Percentiles rank a stretch among this genome's conserved stretches.
phyloP scores from a whole-genome alignment of 306 rosid species.

The Pyrus betulifolia region DNA sequence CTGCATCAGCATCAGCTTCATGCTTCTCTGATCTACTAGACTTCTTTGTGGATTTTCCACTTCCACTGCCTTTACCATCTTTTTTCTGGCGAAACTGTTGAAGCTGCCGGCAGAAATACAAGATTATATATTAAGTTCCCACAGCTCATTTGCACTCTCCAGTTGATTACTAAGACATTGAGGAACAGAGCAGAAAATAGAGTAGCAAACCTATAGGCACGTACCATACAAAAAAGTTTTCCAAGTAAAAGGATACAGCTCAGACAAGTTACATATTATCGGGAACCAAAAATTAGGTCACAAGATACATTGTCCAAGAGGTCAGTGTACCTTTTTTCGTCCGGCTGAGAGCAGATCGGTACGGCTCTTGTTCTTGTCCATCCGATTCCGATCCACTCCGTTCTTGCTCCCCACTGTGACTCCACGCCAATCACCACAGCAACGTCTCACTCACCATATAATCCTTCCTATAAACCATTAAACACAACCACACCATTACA shows the following conservation, averaged over 20 bases:
- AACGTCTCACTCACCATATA: conserved; percentile 26
- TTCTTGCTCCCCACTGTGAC: conserved; percentile 36
- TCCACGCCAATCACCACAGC: conserved; percentile 22
- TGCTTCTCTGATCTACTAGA: conserved; percentile 39
- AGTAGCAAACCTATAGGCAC: background rate
- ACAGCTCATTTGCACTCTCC: background rate
- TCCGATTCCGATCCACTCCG: conserved; percentile 71
- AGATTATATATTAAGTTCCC: conserved; percentile 17
- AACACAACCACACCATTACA: background rate
- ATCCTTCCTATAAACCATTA: conserved; percentile 27
- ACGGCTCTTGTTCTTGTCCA: conserved; percentile 85
- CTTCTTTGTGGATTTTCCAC: conserved; percentile 60
- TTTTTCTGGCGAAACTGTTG: conserved; percentile 89
- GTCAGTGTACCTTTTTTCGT: conserved; percentile 49
- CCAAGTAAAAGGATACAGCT: background rate
- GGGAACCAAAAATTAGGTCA: background rate
- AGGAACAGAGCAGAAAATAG: background rate
- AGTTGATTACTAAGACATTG: background rate
- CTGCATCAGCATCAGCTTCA: conserved; percentile 50
- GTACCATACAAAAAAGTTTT: background rate
- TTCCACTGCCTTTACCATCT: conserved; percentile 69
- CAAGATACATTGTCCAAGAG: background rate
- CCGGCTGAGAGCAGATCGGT: conserved; percentile 97
- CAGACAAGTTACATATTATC: background rate
- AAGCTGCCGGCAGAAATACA: conserved; percentile 44